Evolutionary conservation across 495 filamentous ascomycete species (phyloP).

Genomic region (Penicillium lividum): DNA sequence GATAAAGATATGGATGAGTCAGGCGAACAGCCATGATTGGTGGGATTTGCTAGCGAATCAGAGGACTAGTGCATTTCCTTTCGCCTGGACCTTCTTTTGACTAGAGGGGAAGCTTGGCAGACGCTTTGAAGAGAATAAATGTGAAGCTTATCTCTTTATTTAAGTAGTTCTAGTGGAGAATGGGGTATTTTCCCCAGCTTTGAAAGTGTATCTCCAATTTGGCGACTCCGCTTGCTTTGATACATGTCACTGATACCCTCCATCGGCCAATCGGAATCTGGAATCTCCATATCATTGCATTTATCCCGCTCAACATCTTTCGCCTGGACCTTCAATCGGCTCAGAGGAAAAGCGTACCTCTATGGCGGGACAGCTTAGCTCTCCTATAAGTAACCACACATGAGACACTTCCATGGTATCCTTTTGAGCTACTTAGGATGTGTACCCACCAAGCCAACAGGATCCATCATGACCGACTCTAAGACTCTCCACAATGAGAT

Average conservation of each 20-base stretch:
- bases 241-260: not conserved
- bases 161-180: not conserved
- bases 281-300: not conserved
- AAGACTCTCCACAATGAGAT: not conserved
- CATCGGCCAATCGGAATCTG: not conserved
- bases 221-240: not conserved
- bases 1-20: slow-evolving; percentile 5
- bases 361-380: slow-evolving; percentile 12
- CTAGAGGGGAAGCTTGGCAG: not conserved
- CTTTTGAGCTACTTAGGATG: too few species aligned
- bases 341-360: not conserved
- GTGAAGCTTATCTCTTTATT: not conserved
- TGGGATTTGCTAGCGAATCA: not conserved
- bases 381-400: slow-evolving; percentile 2
- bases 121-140: not conserved
- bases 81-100: slow-evolving; percentile 7
- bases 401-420: not conserved
- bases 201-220: not conserved
- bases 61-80: not conserved
- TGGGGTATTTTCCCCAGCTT: not conserved
- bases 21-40: not conserved
- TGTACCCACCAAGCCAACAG: too few species aligned
- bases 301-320: slow-evolving; percentile 5
- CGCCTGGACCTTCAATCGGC: slow-evolving; percentile 27
- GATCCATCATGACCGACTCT: not conserved